phyloP scores from a whole-genome alignment of 1,284 basidiomycete species.

The Melampsora larici-populina region DNA sequence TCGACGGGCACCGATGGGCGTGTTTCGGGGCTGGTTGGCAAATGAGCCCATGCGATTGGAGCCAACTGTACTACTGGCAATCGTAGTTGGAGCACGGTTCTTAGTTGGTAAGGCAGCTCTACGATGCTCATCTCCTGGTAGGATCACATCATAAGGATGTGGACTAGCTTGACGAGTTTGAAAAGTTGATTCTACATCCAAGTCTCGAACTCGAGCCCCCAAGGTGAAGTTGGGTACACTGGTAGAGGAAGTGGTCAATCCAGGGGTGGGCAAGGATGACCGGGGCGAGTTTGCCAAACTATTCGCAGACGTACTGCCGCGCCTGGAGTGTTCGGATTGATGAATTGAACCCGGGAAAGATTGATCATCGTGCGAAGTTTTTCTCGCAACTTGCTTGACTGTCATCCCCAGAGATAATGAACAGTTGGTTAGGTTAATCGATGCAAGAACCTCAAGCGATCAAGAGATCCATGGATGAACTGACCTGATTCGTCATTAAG shows the following conservation, averaged over 20 bases:
- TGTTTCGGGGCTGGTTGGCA: conserved; percentile 5
- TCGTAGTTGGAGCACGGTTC: conserved; percentile 14
- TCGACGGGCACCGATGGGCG: conserved; percentile 38
- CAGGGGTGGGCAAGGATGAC: conserved; percentile 1
- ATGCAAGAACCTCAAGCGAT: too few species aligned
- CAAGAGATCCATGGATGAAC: background rate
- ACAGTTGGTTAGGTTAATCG: too few species aligned
- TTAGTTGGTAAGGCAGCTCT: background rate
- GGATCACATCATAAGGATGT: conserved; percentile 38
- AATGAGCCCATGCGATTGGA: conserved; percentile 8
- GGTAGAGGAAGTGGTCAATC: conserved; percentile 14
- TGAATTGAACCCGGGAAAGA: background rate
- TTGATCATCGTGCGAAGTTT: background rate
- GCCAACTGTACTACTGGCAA: background rate
- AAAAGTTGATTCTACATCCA: background rate
- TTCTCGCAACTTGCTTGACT: background rate
- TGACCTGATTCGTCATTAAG: conserved; percentile 24
- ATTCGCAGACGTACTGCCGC: conserved; percentile 36
- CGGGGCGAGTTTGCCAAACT: conserved; percentile 7
- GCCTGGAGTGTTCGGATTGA: conserved; percentile 35
- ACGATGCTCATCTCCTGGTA: conserved; percentile 22
- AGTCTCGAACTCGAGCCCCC: conserved; percentile 11
- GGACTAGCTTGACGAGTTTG: background rate
- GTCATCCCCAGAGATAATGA: too few species aligned
- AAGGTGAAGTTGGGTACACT: conserved; percentile 36